These are phyloP conservation scores for Rhodotorula glutinis DNA, from an alignment of 1,284 basidiomycete genomes.

Conservation along the genomic window DNA sequence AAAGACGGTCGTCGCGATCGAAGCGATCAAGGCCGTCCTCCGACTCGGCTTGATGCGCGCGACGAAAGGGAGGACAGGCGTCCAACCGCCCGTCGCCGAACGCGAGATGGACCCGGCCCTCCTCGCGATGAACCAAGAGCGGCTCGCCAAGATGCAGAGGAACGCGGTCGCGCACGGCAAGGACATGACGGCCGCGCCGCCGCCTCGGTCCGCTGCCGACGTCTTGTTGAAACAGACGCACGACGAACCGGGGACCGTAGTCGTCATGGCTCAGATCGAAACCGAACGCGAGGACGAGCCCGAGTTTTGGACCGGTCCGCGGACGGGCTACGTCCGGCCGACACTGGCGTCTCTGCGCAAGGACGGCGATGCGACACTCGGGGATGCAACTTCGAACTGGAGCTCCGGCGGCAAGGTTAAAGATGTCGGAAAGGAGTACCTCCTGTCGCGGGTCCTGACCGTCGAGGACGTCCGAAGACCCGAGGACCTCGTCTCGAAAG, in stretches of 20 bases:
- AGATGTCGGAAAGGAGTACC: slow-evolving; percentile 41
- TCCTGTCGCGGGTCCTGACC: slow-evolving; percentile 43
- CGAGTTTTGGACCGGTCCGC: slow-evolving; percentile 42
- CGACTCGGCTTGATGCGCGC: slow-evolving; percentile 48
- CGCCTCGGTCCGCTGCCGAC: slow-evolving; percentile 28
- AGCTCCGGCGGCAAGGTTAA: slow-evolving; percentile 3
- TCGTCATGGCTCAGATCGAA: slow-evolving; percentile 3
- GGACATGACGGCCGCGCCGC: background rate
- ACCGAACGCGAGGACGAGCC: slow-evolving; percentile 5
- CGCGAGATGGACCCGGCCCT: slow-evolving; percentile 43
- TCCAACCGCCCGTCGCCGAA: slow-evolving; percentile 47
- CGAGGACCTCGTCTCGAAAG: slow-evolving; percentile 42
- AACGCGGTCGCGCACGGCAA: background rate
- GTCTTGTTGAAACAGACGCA: slow-evolving; percentile 16
- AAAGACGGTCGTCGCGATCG: slow-evolving; percentile 50
- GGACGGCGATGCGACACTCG: slow-evolving; percentile 5
- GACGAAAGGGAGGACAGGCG: slow-evolving; percentile 45
- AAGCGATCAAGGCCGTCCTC: slow-evolving; percentile 48
- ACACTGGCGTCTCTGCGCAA: slow-evolving; percentile 36
- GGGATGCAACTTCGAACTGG: slow-evolving; percentile 8
- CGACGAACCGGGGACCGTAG: slow-evolving; percentile 7
- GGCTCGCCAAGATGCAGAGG: slow-evolving; percentile 17
- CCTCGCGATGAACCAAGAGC: slow-evolving; percentile 27
- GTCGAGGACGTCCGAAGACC: slow-evolving; percentile 44
- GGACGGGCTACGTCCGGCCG: slow-evolving; percentile 36